Evolutionary conservation across 768 basidiomycete genomes (phyloP), one percentile per base, ranked within the genome.

Genomic region (Boletellus emodensis): DNA sequence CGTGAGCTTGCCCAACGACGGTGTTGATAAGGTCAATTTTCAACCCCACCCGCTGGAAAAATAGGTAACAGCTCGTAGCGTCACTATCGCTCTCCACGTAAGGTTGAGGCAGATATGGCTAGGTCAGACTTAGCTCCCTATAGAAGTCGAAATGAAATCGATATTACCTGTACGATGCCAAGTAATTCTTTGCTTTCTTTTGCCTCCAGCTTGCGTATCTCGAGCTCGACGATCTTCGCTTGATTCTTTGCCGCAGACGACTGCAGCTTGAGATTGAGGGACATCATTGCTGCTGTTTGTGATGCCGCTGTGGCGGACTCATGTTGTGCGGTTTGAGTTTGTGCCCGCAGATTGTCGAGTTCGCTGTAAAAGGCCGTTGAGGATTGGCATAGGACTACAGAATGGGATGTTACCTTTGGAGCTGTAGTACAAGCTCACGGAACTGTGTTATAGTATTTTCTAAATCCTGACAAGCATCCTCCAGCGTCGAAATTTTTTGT

Each of bases 251-350:
- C 78, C 0, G 88, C 93, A 2, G 92, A 81, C 0, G 90, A 90
- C 66, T 98, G 95, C 6, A 99, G 78, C 66, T 91, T 96, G 67
- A 96, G 79, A 67, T 97, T 98, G 46, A 96, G 75, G 40, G 93
- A 92, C 78, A 98, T 85, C 76, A 97, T 86, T 3, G 90, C 88
- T 3, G 94, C 94, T 0, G 90, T 87, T 61, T 97, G 94, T 1
- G 86, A 89, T 13, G 82, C 85, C 14, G 91, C 88, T 0, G 83
- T 82, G 1, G 87, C 86, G 3, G 89, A 89, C 64, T 94, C 90
- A 24, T 79, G 77, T 58, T 91, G 88, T 1, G 88, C 90, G 0
- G 84, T 86, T 61, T 90, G 87, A 4, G 92, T 92, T 63, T 94
- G 86, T 13, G 85, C 73, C 30, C 93, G 88, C 5, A 98, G 78